phyloP scores from a whole-genome alignment of 164 flowering plant genomes.

The Sextonia rubra region DNA sequence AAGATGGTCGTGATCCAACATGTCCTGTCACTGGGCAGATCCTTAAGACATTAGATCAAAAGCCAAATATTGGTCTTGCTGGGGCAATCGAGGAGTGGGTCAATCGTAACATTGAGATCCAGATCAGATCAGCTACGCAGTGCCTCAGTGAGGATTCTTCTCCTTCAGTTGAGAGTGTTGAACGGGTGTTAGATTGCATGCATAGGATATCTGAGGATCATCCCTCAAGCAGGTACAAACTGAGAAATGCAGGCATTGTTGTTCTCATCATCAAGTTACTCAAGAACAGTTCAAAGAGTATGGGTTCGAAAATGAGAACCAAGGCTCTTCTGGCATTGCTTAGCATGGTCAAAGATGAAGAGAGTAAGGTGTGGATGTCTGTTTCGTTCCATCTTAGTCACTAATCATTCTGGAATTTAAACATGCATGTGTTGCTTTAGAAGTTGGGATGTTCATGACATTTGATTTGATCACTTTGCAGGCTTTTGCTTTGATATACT shows the following conservation, averaged over 20 bases:
- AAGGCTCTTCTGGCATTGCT: constrained; percentile 46
- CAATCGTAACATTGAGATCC: constrained; percentile 44
- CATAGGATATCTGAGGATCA: constrained; percentile 48
- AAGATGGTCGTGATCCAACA: constrained; percentile 55
- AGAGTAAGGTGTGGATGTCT: constrained; percentile 44
- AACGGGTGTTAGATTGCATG: constrained; percentile 32
- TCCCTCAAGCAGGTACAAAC: constrained; percentile 36
- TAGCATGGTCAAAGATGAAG: constrained; percentile 56
- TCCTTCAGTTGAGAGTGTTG: constrained; percentile 26
- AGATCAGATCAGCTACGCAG: constrained; percentile 30
- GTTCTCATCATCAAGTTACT: constrained; percentile 36
- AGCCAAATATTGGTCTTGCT: constrained; percentile 52
- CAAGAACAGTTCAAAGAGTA: constrained; percentile 34
- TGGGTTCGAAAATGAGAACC: constrained; percentile 37
- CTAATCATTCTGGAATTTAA: neutral
- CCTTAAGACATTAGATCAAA: constrained; percentile 40
- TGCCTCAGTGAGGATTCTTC: constrained; percentile 32
- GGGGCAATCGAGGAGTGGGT: constrained; percentile 67
- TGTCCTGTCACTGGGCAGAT: constrained; percentile 65
- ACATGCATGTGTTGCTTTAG: neutral
- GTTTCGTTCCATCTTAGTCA: constrained; percentile 1
- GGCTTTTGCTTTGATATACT: too few species aligned
- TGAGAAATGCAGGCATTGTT: constrained; percentile 45
- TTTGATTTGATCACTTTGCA: too few species aligned
- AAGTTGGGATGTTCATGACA: too few species aligned